A percentile compares a stretch with the other conserved stretches of the same genome.
These are phyloP conservation scores for Botryotinia convoluta DNA, from an alignment of 2,329 filamentous ascomycete genomes.

Conservation along the genomic window DNA sequence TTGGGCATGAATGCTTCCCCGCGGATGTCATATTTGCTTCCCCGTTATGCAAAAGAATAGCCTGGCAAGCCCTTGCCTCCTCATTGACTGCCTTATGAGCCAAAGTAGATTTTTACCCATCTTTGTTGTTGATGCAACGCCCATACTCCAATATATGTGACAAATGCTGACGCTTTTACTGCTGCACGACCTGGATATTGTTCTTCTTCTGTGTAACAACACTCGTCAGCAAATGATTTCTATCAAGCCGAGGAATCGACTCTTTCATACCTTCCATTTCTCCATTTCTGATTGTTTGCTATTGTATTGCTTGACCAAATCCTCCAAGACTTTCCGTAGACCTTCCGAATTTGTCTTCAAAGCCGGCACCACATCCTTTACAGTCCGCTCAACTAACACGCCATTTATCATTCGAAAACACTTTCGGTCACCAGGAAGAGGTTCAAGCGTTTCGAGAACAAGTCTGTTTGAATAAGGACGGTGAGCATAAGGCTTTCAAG, in stretches of 20 bases:
- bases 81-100: conserved; percentile 32
- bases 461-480: conserved; percentile 58
- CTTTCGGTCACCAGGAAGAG: conserved; percentile 81
- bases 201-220: conserved; percentile 71
- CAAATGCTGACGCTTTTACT: conserved; percentile 45
- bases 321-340: conserved; percentile 88
- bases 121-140: conserved; percentile 31
- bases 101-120: conserved; percentile 24
- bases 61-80: conserved; percentile 1
- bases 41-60: conserved; percentile 21
- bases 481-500: conserved; percentile 39
- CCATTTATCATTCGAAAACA: conserved; percentile 99
- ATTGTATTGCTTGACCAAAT: conserved; percentile 96
- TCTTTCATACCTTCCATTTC: conserved; percentile 85
- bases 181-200: conserved; percentile 82
- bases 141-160: conserved; percentile 21
- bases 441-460: conserved; percentile 86
- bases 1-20: conserved; percentile 29
- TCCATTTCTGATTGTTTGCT: conserved; percentile 91
- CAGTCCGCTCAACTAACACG: conserved; percentile 88
- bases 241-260: conserved; percentile 1
- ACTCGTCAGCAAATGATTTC: conserved; percentile 24
- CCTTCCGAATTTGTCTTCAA: conserved; percentile 93
- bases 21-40: conserved; percentile 31
- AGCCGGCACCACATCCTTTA: conserved; percentile 86